Conservation (phyloP, 768 basidiomycete species). For the Boletus pseudopeckii region DNA sequence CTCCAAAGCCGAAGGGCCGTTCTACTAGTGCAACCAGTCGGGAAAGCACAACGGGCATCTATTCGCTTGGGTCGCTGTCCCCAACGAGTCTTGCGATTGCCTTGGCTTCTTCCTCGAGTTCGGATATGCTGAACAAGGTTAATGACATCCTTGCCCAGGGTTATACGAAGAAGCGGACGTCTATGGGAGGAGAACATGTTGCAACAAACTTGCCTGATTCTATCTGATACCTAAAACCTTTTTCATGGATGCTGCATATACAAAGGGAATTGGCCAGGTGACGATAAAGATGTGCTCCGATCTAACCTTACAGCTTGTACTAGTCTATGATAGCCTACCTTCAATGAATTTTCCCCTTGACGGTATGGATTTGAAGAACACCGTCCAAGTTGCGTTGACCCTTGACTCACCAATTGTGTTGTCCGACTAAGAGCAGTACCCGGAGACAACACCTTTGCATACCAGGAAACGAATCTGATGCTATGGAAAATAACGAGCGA, state of each 20-base stretch:
- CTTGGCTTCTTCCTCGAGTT: constrained; percentile 21
- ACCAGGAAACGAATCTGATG: too few relatives aligned
- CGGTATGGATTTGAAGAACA: background rate
- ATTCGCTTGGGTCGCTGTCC: constrained; percentile 19
- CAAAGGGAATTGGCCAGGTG: background rate
- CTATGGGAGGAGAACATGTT: background rate
- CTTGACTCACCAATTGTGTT: too few relatives aligned
- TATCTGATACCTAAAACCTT: background rate
- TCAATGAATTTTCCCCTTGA: background rate
- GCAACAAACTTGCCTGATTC: background rate
- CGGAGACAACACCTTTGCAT: too few relatives aligned
- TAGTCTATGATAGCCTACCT: background rate
- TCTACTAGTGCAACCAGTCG: background rate
- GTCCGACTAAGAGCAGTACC: too few relatives aligned
- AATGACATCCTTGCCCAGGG: constrained; percentile 37
- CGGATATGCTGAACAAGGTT: constrained; percentile 31
- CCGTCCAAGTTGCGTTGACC: too few relatives aligned
- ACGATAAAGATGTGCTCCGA: background rate
- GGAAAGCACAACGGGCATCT: constrained; percentile 6
- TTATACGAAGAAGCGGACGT: constrained; percentile 26
- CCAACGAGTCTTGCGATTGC: constrained; percentile 22
- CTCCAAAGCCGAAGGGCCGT: constrained; percentile 6
- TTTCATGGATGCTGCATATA: background rate
- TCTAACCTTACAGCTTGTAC: background rate
- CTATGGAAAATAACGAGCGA: too few relatives aligned